Evolutionary conservation across 371 early-diverging fungal genomes (phyloP).

Genomic region (Rhizopus stolonifer): DNA sequence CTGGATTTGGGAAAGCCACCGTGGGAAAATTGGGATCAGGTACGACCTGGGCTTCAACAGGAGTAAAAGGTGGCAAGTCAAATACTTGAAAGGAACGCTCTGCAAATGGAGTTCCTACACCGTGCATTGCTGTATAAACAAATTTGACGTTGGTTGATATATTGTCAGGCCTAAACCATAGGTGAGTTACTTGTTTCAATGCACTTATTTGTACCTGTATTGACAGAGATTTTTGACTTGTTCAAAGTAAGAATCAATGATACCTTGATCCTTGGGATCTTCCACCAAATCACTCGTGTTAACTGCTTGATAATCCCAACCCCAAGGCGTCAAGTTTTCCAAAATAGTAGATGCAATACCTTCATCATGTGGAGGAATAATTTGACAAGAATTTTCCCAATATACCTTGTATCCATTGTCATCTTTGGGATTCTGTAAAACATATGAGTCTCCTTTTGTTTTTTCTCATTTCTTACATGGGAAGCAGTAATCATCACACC

Average conservation of each 20-base stretch:
- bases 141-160: slow-evolving; percentile 56
- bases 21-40: slow-evolving; percentile 96
- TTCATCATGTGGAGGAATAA: slow-evolving; percentile 87
- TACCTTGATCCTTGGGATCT: slow-evolving; percentile 56
- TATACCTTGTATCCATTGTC: slow-evolving; percentile 99
- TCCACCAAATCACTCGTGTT: slow-evolving; percentile 41
- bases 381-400: slow-evolving; percentile 92
- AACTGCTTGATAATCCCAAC: slow-evolving; percentile 73
- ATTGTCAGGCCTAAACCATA: slow-evolving; percentile 57
- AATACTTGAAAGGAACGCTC: slow-evolving; percentile 68
- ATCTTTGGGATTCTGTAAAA: slow-evolving; percentile 81
- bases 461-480: slow-evolving; percentile 54
- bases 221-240: slow-evolving; percentile 51
- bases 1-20: slow-evolving; percentile 91
- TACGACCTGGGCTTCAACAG: slow-evolving; percentile 65
- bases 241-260: slow-evolving; percentile 73
- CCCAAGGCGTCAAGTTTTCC: slow-evolving; percentile 72
- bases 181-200: no score
- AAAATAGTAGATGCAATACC: slow-evolving; percentile 78
- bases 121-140: slow-evolving; percentile 97
- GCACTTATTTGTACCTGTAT: no score
- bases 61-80: slow-evolving; percentile 63
- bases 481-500: slow-evolving; percentile 98
- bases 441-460: not conserved
- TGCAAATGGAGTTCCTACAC: slow-evolving; percentile 85